Evolutionary conservation across 148 eudicot genomes (phyloP).

Genomic region (Cornus kousa): DNA sequence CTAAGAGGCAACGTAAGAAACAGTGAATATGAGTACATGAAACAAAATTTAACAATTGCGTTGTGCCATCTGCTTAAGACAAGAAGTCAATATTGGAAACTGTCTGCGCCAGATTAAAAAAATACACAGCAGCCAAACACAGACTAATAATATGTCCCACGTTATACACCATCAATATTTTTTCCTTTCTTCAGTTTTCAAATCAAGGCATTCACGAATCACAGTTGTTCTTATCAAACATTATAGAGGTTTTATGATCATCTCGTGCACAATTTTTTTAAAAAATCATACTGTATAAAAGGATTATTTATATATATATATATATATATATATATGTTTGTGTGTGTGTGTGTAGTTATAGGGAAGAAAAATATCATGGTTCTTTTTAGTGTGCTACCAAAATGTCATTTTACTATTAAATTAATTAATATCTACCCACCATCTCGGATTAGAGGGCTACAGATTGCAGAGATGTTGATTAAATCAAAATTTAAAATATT

Average conservation of each 20-base stretch:
- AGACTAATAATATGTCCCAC: neutral
- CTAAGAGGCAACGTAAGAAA: too few relatives aligned
- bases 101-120: neutral
- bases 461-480: neutral
- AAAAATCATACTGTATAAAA: too few relatives aligned
- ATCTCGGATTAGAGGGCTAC: neutral
- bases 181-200: too few relatives aligned
- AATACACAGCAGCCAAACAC: neutral
- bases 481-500: neutral
- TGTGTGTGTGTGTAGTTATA: neutral
- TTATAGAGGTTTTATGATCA: neutral
- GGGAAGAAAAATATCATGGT: too few relatives aligned
- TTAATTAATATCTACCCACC: neutral
- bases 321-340: too few relatives aligned
- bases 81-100: constrained; percentile 9
- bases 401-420: too few relatives aligned
- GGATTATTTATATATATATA: too few relatives aligned
- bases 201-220: neutral
- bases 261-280: neutral
- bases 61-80: neutral
- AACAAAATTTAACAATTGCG: neutral
- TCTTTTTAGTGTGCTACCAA: too few relatives aligned
- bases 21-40: too few relatives aligned
- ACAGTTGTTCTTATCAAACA: too few relatives aligned
- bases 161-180: too few relatives aligned